Evolutionary conservation across 2,329 filamentous ascomycete species (phyloP).

Genomic region (Colletotrichum lupini): DNA sequence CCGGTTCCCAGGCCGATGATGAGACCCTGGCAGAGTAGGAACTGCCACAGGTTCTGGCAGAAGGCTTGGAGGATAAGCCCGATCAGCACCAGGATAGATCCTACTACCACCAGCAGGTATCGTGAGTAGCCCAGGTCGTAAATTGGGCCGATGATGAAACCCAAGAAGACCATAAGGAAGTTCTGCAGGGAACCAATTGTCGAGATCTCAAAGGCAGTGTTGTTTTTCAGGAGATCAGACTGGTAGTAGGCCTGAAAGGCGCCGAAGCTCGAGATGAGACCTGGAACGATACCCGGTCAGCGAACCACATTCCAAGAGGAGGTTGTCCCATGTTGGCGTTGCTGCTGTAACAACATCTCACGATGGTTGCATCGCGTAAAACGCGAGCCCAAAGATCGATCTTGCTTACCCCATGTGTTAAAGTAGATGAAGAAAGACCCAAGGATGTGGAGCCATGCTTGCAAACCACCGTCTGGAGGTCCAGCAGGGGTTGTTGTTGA

Average conservation of each 20-base stretch:
- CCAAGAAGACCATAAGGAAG: conserved; percentile 55
- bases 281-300: conserved; percentile 39
- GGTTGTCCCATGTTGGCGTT: background rate
- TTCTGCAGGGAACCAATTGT: conserved; percentile 60
- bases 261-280: conserved; percentile 56
- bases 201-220: conserved; percentile 44
- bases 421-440: conserved; percentile 61
- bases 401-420: conserved; percentile 46
- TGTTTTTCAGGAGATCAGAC: conserved; percentile 40
- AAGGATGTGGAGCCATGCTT: conserved; percentile 61
- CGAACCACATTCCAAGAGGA: background rate
- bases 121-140: conserved; percentile 60
- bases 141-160: conserved; percentile 55
- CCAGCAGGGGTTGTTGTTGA: conserved; percentile 3
- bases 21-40: conserved; percentile 55
- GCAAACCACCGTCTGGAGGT: conserved; percentile 40
- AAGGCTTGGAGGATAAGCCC: conserved; percentile 48
- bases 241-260: conserved; percentile 65
- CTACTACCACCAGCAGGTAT: conserved; percentile 51
- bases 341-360: background rate
- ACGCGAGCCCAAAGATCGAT: background rate
- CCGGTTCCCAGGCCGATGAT: conserved; percentile 58
- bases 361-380: conserved; percentile 3
- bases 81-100: conserved; percentile 54
- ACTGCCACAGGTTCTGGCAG: conserved; percentile 24